Evolutionary conservation across 176 grass and related monocot genomes (phyloP), one percentile per base, ranked within the genome.

Genomic region (Pharus latifolius): DNA sequence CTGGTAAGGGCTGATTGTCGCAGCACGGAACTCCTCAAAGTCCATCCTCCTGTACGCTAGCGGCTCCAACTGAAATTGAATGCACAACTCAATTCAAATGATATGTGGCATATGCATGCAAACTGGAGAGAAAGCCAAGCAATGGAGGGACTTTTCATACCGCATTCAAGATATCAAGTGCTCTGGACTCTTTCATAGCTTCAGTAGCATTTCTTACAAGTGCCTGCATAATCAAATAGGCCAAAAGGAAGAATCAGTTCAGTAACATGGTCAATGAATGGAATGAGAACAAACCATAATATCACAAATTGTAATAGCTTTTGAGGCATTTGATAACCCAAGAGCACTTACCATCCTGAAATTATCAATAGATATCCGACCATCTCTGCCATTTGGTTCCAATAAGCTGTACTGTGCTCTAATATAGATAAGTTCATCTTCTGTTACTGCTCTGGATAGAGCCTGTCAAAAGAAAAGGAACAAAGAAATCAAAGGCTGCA

Each of bases 11-110:
- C 86, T 95, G 57, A 95, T 91, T 68, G 87, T 88, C 6, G 96
- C 96, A 15, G 76, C 90, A 43, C 84, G 35, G 63, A 99, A 99
- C 73, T 99, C 96, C 43, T 94, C 96, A 44, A 95, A 99, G 63
- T 99, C 84, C 96, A 99, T 99, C 67, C 76, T 88, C 76, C 87
- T 84, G 72, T 99, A 91, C 5, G 90, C 78, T n/a, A 99, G 90
- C 61, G 90, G 90, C 79, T 99, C 96, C 87, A 99, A 69, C 96
- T 99, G 79, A 77, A 72, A 66, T 29, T 41, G 48, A 85, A 68
- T 83, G 63, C 47, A 76, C 19, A 53, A 10, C 47, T 60, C 58
- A 84, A 75, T 63, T 60, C 59, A 61, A 34, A 70, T 64, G 29
- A 33, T 17, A 76, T 60, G 78, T 66, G 44, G 8, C 47, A 52